Evolutionary conservation across 2,329 filamentous ascomycete genomes (phyloP).

Genomic region (Esteya vermicola): DNA sequence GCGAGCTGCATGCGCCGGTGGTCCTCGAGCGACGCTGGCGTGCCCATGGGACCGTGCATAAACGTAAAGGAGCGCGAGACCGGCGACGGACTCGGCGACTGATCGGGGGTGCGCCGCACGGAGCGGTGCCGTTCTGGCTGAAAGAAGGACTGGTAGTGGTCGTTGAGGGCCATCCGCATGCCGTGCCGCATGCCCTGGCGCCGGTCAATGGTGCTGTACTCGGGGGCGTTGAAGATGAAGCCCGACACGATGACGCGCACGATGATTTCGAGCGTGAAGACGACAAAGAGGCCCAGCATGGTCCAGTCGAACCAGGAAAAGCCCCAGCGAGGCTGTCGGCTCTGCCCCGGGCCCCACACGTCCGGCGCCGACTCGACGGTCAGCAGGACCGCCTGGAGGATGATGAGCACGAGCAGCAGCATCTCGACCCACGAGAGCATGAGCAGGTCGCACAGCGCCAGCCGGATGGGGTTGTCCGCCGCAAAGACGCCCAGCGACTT

Average conservation of each 20-base stretch:
- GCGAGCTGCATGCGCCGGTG: constrained; percentile 77
- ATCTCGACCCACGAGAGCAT: constrained; percentile 82
- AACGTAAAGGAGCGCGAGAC: constrained; percentile 69
- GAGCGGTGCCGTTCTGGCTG: constrained; percentile 65
- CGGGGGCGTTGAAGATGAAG: constrained; percentile 74
- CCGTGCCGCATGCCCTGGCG: constrained; percentile 60
- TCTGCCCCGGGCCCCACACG: constrained; percentile 50
- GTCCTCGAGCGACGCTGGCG: constrained; percentile 52
- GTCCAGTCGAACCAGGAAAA: constrained; percentile 59
- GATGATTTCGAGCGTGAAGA: constrained; percentile 79
- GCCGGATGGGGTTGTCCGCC: constrained; percentile 59
- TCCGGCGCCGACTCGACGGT: constrained; percentile 66
- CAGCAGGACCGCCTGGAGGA: constrained; percentile 78
- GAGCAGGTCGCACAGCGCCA: constrained; percentile 65
- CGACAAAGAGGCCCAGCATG: constrained; percentile 66
- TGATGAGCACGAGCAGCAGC: constrained; percentile 70
- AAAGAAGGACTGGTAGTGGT: constrained; percentile 68
- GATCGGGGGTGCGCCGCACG: constrained; percentile 49
- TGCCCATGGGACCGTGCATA: constrained; percentile 47
- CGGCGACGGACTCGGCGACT: constrained; percentile 41
- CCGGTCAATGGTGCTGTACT: constrained; percentile 84
- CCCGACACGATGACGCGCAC: constrained; percentile 86
- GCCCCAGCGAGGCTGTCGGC: constrained; percentile 52
- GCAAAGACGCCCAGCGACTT: constrained; percentile 76
- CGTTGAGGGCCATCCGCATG: constrained; percentile 56